Evolutionary conservation across 106 monocot species (phyloP).

Genomic region (Dendrobium huoshanense): DNA sequence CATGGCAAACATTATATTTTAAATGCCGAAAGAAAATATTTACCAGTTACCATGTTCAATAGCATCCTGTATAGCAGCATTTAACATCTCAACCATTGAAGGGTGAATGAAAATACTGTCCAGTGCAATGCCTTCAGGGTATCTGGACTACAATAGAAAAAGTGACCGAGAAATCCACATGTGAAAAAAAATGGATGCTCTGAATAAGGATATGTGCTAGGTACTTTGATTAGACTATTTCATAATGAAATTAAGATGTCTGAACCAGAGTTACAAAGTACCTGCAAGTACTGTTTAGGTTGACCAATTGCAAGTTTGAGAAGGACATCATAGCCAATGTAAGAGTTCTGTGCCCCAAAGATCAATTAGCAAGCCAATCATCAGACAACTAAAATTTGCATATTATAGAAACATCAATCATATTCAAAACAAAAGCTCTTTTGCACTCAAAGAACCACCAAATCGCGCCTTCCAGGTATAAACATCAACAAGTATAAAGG

Average conservation of each 20-base stretch:
- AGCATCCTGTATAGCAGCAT: conserved; percentile 84
- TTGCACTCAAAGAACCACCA: not conserved
- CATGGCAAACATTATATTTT: conserved; percentile 8
- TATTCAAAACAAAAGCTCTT: not conserved
- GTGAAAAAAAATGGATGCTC: not conserved
- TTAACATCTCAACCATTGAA: conserved; percentile 91
- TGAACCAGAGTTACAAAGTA: conserved; percentile 16
- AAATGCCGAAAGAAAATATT: not conserved
- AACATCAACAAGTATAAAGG: not conserved
- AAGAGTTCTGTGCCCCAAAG: conserved; percentile 71
- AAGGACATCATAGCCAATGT: conserved; percentile 76
- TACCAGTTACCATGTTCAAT: conserved; percentile 87
- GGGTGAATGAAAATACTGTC: conserved; percentile 81
- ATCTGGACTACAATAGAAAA: conserved; percentile 63
- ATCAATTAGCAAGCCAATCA: not conserved
- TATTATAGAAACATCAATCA: not conserved
- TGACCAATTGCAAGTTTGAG: conserved; percentile 88
- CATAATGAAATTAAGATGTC: not conserved
- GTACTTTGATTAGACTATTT: not conserved
- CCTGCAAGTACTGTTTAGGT: conserved; percentile 96
- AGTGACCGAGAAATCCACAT: conserved; percentile 9
- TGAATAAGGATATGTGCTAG: not conserved
- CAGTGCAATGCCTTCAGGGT: conserved; percentile 82
- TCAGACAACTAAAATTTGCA: not conserved
- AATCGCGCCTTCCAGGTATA: not conserved